These are phyloP conservation scores for Xylaria palmicola DNA, from an alignment of 495 filamentous ascomycete genomes.

Conservation along the genomic window DNA sequence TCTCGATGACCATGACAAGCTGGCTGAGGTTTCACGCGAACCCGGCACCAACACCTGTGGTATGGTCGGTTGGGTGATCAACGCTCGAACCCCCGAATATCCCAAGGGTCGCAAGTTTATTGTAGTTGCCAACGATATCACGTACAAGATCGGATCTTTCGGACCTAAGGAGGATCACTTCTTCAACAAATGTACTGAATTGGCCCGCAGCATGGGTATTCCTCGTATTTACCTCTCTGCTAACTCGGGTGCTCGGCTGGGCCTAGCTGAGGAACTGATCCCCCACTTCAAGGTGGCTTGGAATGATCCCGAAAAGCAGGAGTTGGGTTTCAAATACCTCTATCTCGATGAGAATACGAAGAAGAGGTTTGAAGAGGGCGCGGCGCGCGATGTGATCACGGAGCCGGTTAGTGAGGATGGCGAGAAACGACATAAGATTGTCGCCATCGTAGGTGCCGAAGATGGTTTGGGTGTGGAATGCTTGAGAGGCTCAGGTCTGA, in stretches of 20 bases:
- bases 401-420: conserved; percentile 82
- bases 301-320: conserved; percentile 81
- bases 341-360: conserved; percentile 87
- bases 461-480: conserved; percentile 98
- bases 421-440: conserved; percentile 90
- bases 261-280: conserved; percentile 94
- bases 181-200: conserved; percentile 98
- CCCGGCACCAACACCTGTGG: conserved; percentile 92
- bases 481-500: conserved; percentile 93
- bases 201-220: conserved; percentile 89
- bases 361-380: conserved; percentile 82
- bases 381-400: conserved; percentile 80
- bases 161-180: conserved; percentile 95
- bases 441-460: conserved; percentile 89
- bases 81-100: conserved; percentile 97
- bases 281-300: conserved; percentile 95
- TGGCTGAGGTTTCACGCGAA: conserved; percentile 89
- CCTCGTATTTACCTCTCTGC: conserved; percentile 97
- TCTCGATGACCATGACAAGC: conserved; percentile 86
- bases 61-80: conserved; percentile 98
- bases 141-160: conserved; percentile 97
- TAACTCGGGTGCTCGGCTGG: conserved; percentile 98
- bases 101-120: conserved; percentile 88
- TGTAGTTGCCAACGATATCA: conserved; percentile 98
- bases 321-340: conserved; percentile 97